Base-by-base conservation (phyloP, 108 stramenopile genomes). In the Skeletonema grethae region DNA sequence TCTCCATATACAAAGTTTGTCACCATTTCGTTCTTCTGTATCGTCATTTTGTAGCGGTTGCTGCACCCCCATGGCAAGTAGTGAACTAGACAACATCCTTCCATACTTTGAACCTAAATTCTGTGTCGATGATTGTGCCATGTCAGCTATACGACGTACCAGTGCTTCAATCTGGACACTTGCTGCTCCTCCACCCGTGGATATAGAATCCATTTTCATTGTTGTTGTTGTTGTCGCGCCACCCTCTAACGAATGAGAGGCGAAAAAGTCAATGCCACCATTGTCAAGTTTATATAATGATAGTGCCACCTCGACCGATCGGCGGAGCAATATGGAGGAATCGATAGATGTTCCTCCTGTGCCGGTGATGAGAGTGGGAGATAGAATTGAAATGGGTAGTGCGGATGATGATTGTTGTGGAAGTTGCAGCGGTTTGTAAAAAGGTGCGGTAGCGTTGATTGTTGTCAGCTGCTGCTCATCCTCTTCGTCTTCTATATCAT, bases 91-190 rank as follows among this genome's bases (percentile, higher is more conserved):
- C 38, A 83, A 57, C 84, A 83, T 83, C 41, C 79, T 32, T 10
- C 82, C 80, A 67, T 61, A 67, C 28, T 69, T 79, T 36, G 61
- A 68, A 10, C 78, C 82, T 36, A 79, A 50, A 30, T 64, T 63
- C 78, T 94, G 93, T 11, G 93, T 89, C 46, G 82, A 77, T 24
- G 65, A 29, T 73, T 94, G 93, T 45, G 86, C 69, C n/a, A 82
- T 71, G 76, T 94, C 88, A 12, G 93, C 90, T 55, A 94, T 38
- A 28, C 53, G 64, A 61, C 84, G 67, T 12, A 82, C 90, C 59
- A 94, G 45, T 10, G 70, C 30, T 25, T 67, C 61, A 10, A 72
- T 71, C 12, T 67, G 45, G 0, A 82, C 80, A 15, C 68, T 59
- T 0, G 79, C 36, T 5, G 70, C 69, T 12, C 80, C 80, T n/a